Evolutionary conservation across 2,329 filamentous ascomycete genomes (phyloP).

Genomic region (Alternaria arbusti): DNA sequence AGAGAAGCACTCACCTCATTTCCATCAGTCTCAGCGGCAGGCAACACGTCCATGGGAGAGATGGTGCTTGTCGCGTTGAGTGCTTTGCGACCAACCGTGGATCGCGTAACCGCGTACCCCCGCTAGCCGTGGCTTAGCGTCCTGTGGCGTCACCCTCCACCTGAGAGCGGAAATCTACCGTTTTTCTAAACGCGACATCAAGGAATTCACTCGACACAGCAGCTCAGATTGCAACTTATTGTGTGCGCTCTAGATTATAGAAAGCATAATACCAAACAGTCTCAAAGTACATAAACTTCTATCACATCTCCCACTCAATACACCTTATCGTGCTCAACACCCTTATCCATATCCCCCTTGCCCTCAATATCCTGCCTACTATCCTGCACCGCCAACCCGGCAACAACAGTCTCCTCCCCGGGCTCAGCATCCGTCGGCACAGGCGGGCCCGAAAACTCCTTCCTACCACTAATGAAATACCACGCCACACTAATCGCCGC

Average conservation of each 20-base stretch:
- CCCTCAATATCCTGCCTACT: slow-evolving; percentile 35
- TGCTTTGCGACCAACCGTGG: slow-evolving; percentile 13
- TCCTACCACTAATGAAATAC: slow-evolving; percentile 48
- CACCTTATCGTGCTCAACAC: background rate
- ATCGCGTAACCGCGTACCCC: slow-evolving; percentile 8
- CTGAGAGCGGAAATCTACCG: background rate
- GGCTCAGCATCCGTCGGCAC: slow-evolving; percentile 45
- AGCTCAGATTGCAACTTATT: too few species aligned
- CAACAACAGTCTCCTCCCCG: slow-evolving; percentile 41
- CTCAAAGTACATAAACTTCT: background rate
- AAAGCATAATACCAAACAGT: background rate
- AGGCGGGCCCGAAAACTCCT: slow-evolving; percentile 47
- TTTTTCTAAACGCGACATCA: too few species aligned
- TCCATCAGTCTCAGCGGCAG: slow-evolving; percentile 15
- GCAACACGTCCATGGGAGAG: slow-evolving; percentile 29
- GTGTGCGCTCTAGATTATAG: background rate
- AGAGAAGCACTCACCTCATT: slow-evolving; percentile 22
- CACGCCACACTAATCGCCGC: slow-evolving; percentile 45
- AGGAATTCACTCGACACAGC: too few species aligned
- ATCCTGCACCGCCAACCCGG: slow-evolving; percentile 39
- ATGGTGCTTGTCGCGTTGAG: slow-evolving; percentile 27
- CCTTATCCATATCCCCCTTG: slow-evolving; percentile 29
- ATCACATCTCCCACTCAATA: background rate
- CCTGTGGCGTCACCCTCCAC: slow-evolving; percentile 1
- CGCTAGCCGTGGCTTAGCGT: slow-evolving; percentile 16